Base-by-base conservation (phyloP, 2,329 filamentous ascomycete species). In the Apiospora phragmitis region DNA sequence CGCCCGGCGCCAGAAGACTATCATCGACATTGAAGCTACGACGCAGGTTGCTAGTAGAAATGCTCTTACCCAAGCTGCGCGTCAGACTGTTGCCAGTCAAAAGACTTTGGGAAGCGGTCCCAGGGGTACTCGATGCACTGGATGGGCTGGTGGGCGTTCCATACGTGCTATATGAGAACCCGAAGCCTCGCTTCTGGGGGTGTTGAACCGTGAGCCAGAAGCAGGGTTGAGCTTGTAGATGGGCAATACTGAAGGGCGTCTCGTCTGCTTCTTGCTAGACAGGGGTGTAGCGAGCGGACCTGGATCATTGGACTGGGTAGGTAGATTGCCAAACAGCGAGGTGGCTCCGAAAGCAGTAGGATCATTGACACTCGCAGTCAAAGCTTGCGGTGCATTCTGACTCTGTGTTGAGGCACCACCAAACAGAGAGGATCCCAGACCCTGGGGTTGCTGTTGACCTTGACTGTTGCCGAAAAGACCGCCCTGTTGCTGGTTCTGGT, bases 221-320 rank as follows among this genome's bases (percentile, higher is more conserved):
- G 90, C 89, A 0, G 94, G 94, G 65, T 94, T 95, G 74, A 97
- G 88, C 82, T 95, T 96, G 84, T 95, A 94, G 79, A 96, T 91
- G 3, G 94, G 94, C 69, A 97, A 83, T 59, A 95, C 93, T 12
- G 93, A 92, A 74, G 89, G 91, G 79, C 94, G 93, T 81, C 93
- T 93, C 70, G 91, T 87, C 83, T 94, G 95, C 47, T 85, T 84
- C 80, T 90, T 91, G 73, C 91, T 92, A 11, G 91, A 92, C 16
- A 98, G 86, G 0, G 97, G 96, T 0, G 95, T 98, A 11, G 95
- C 96, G 74, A 99, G 87, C 3, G 97, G 96, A 2, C 96, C 96
- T 3, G 94, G 93, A 76, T 94, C 93, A 82, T 78, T 90, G 79
- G 79, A 87, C 21, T 68, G 68, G 38, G 47, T 55, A 75, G 86